Evolutionary conservation across 331 rosid genomes (phyloP).

Genomic region (Acacia concinna): DNA sequence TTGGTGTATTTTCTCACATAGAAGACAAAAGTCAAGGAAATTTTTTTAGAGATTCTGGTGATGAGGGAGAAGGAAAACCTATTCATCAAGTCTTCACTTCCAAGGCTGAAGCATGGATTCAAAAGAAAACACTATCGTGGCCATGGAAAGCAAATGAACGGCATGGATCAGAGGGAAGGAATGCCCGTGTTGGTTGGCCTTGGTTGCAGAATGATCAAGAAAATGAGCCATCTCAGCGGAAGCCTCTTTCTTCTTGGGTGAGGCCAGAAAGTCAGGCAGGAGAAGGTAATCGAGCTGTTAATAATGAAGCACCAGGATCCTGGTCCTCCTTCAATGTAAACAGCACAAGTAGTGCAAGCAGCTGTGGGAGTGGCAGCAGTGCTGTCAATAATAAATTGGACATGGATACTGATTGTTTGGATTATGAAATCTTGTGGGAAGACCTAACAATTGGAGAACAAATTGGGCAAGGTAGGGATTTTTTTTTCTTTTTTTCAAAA

Average conservation of each 20-base stretch:
- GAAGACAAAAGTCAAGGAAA: conserved; percentile 71
- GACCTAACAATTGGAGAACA: conserved; percentile 92
- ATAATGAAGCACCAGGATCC: conserved; percentile 76
- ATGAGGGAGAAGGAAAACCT: conserved; percentile 70
- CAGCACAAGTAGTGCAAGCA: conserved; percentile 97
- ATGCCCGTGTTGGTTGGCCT: conserved; percentile 48
- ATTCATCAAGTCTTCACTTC: conserved; percentile 65
- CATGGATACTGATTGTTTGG: conserved; percentile 79
- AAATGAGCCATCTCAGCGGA: conserved; percentile 50
- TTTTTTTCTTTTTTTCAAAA: conserved; percentile 3
- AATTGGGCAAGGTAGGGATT: conserved; percentile 82
- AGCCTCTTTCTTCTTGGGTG: conserved; percentile 37
- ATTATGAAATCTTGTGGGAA: conserved; percentile 97
- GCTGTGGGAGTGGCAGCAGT: conserved; percentile 92
- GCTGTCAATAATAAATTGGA: conserved; percentile 70
- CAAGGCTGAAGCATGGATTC: conserved; percentile 93
- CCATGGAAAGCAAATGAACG: conserved; percentile 81
- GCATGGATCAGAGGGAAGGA: conserved; percentile 61
- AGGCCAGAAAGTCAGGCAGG: conserved; percentile 57
- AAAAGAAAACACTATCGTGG: conserved; percentile 85
- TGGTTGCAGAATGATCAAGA: conserved; percentile 76
- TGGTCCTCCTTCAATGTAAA: conserved; percentile 83
- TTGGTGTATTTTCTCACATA: conserved; percentile 51
- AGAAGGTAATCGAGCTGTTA: conserved; percentile 54
- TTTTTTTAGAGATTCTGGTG: conserved; percentile 56